Base-by-base conservation (phyloP, 2,329 filamentous ascomycete species). In the Onygena corvina region DNA sequence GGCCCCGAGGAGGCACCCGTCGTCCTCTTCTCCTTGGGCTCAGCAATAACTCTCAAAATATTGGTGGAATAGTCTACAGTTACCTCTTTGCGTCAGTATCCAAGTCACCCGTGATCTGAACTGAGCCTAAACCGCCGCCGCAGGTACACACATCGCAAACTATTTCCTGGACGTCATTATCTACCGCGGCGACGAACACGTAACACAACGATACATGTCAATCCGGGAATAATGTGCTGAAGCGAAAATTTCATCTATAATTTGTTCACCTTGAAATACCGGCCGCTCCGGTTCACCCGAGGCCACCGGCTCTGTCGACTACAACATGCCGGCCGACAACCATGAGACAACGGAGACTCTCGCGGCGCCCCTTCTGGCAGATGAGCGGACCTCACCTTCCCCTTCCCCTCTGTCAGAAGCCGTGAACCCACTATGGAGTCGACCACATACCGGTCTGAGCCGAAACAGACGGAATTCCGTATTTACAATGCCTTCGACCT, bases 341-440 rank as follows among this genome's bases (percentile, higher is more conserved):
- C 63, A 70, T 53, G 69, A 68, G 50, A 72, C 70, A 14, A 73
- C 71, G 47, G 72, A 73, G 59, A 75, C 74, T 49, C 71, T 78
- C 38, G 72, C 75, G 40, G 38, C 38, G n/a, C 38, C 38, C 7
- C 38, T 42, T 25, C 25, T 42, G 38, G 21, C 21, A 20, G 38
- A n/a, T 25, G 38, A 27, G 27, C 38, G 20, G 38, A 25, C 38
- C 18, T 42, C 38, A 11, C 6, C 61, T 35, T 57, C 68, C 48
- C 63, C 71, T 4, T 74, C 75, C 21, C 72, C 74, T 12, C 72
- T 65, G 49, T 57, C 64, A 58, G 57, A 63, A 47, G 62, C 61
- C 46, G 64, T 63, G 45, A 70, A 69, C 40, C 74, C 72, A 46
- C 65, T 72, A 64, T 79, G 76, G 76, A 71, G 70, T 53, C 70